Percentiles rank a stretch among this genome's conserved stretches.
Evolutionary conservation across 208 protist species (phyloP).

Genomic region (Wallacemonas sp.): DNA sequence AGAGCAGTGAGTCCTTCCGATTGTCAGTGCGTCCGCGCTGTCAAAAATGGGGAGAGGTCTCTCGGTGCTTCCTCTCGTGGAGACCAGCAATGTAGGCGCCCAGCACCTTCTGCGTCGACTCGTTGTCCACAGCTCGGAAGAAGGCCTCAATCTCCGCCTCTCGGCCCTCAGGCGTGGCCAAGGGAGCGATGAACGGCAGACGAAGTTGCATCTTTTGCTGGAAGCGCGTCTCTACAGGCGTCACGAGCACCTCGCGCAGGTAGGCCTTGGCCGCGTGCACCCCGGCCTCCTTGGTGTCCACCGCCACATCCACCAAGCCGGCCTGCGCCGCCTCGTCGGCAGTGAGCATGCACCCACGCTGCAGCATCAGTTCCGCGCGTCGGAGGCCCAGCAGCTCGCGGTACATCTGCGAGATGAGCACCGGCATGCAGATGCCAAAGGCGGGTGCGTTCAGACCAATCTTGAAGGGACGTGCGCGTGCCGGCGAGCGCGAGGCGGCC

Average conservation of each 20-base stretch:
- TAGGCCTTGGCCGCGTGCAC: constrained; percentile 27
- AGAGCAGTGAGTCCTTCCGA: background rate
- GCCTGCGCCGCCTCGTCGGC: constrained; percentile 28
- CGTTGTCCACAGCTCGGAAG: constrained; percentile 3
- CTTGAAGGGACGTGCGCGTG: background rate
- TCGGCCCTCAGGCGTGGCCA: constrained; percentile 8
- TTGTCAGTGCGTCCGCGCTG: no score
- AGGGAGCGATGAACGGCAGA: constrained; percentile 1
- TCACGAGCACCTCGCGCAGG: constrained; percentile 18
- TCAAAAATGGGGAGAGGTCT: constrained; percentile 5
- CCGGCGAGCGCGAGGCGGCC: background rate
- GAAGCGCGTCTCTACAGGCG: constrained; percentile 22
- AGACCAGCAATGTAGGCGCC: constrained; percentile 3
- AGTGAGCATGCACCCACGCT: constrained; percentile 30
- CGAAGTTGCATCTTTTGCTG: constrained; percentile 20
- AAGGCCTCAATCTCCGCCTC: constrained; percentile 11
- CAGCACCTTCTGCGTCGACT: constrained; percentile 1
- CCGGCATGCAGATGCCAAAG: constrained; percentile 45
- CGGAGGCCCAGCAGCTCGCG: constrained; percentile 39
- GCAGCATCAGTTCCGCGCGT: constrained; percentile 37
- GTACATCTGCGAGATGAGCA: constrained; percentile 30
- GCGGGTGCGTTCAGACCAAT: constrained; percentile 45
- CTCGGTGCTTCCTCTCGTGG: background rate
- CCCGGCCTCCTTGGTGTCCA: constrained; percentile 32
- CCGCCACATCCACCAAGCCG: constrained; percentile 51